These are phyloP conservation scores for Simplicillium aogashimaense DNA, from an alignment of 2,329 filamentous ascomycete genomes.

Conservation along the genomic window DNA sequence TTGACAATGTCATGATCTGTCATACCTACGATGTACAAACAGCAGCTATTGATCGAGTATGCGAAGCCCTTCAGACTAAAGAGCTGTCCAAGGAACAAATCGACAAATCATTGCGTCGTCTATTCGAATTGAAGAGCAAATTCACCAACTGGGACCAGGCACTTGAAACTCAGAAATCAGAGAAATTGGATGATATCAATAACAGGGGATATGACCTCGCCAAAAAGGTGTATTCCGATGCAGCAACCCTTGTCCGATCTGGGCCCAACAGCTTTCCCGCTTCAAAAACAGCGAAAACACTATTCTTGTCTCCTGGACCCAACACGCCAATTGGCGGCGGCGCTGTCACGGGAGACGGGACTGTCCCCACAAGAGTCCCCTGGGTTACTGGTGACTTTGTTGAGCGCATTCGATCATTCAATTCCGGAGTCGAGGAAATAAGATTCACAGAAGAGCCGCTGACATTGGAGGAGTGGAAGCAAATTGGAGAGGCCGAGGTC, in stretches of 20 bases:
- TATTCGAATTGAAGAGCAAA: conserved; percentile 10
- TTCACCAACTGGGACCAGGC: conserved; percentile 14
- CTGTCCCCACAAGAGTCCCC: conserved; percentile 13
- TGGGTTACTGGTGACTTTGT: conserved; percentile 14
- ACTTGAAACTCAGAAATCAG: conserved; percentile 4
- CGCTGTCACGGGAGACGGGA: conserved; percentile 11
- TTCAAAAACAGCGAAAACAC: conserved; percentile 8
- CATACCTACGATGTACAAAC: conserved; percentile 15
- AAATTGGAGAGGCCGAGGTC: conserved; percentile 11
- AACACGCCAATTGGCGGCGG: conserved; percentile 14
- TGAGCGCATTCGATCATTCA: conserved; percentile 10
- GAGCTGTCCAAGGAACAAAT: conserved; percentile 9
- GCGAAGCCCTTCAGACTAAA: conserved; percentile 9
- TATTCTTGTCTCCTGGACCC: conserved; percentile 14
- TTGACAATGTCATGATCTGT: conserved; percentile 18
- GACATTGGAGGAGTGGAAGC: conserved; percentile 9
- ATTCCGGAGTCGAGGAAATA: conserved; percentile 8
- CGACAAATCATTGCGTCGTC: conserved; percentile 10
- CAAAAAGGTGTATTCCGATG: conserved; percentile 9
- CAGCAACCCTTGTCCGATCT: conserved; percentile 12
- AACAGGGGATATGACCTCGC: conserved; percentile 9
- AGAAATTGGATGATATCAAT: conserved; percentile 9
- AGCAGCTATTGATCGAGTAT: conserved; percentile 14
- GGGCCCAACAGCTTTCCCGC: conserved; percentile 9
- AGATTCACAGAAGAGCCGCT: conserved; percentile 11